phyloP scores from a whole-genome alignment of 2,329 filamentous ascomycete genomes.

The Zelopaecilomyces penicillatus region DNA sequence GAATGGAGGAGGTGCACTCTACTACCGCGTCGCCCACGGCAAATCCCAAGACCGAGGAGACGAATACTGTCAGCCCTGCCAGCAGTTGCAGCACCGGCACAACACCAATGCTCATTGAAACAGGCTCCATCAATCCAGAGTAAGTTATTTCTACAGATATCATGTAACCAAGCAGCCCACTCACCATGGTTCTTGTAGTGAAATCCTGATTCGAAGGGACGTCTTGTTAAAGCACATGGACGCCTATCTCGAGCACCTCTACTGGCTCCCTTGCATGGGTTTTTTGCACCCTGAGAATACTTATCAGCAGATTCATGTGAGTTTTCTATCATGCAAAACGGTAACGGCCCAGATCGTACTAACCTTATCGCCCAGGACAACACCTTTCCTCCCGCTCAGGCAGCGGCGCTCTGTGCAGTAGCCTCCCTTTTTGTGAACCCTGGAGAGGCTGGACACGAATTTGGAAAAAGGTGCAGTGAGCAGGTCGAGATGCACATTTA shows the following conservation, averaged over 20 bases:
- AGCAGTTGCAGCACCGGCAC: slow-evolving; percentile 7
- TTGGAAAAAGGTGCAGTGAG: slow-evolving; percentile 29
- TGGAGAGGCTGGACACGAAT: slow-evolving; percentile 23
- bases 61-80: slow-evolving; percentile 12
- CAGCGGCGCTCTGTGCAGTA: slow-evolving; percentile 31
- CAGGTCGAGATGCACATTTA: slow-evolving; percentile 32
- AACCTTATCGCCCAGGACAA: slow-evolving; percentile 17
- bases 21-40: slow-evolving; percentile 2
- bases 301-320: slow-evolving; percentile 27
- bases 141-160: slow-evolving; percentile 12
- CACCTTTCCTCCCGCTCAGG: slow-evolving; percentile 25
- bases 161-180: not conserved
- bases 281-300: slow-evolving; percentile 28
- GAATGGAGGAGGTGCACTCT: slow-evolving; percentile 2
- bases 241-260: slow-evolving; percentile 30
- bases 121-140: slow-evolving; percentile 19
- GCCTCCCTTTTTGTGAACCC: slow-evolving; percentile 28
- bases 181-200: slow-evolving; percentile 13
- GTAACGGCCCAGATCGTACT: not conserved
- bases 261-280: slow-evolving; percentile 30
- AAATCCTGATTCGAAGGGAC: slow-evolving; percentile 26
- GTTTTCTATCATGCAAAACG: not conserved
- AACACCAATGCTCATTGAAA: slow-evolving; percentile 16
- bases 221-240: slow-evolving; percentile 28
- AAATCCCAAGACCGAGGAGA: slow-evolving; percentile 9